Base-by-base conservation (phyloP, 2,329 filamentous ascomycete genomes). In the Cladosporium sp. region DNA sequence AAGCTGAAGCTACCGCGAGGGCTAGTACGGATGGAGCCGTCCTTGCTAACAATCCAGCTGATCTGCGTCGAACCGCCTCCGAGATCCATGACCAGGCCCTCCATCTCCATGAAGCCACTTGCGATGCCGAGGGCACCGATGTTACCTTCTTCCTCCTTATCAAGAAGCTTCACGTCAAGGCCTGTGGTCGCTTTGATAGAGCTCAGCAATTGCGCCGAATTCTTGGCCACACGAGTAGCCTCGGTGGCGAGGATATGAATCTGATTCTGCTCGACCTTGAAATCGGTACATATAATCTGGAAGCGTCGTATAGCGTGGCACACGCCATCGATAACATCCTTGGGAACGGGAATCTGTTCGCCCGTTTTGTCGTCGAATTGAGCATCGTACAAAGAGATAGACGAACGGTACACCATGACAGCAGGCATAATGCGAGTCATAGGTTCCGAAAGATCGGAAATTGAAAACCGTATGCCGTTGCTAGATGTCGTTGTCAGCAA, bases 381-480 rank as follows among this genome's bases (percentile, higher is more conserved):
- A 1, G 92, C 92, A 74, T 97, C 92, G 78, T 95, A 96, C 10
- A 97, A 85, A 1, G 93, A 97, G 66, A 97, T 95, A 26, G 84
- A 86, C 10, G 88, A 89, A 7, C 93, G 89, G 72, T 92, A 88
- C 71, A 90, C 87, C 78, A 92, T 96, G 65, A 96, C 73, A 29
- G 90, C 93, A 18, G 85, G 88, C 55, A 97, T 84, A 26, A 93
- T 86, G 28, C 93, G 89, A 26, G 90, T 84, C 49, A 82, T 86
- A 5, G 88, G 86, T 28, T 90, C 88, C 4, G 88, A 85, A n/a
- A 96, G 83, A 71, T 92, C 88, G 10, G 92, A 92, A 72, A 97
- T 92, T 50, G 92, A 94, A 82, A 96, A 96, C 64, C 93, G 91
- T 72, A 97, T 94, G 72, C 93, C 93, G 81, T 97, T 97, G 82